phyloP scores from a whole-genome alignment of 2,329 filamentous ascomycete genomes.

The Capronia epimyces region DNA sequence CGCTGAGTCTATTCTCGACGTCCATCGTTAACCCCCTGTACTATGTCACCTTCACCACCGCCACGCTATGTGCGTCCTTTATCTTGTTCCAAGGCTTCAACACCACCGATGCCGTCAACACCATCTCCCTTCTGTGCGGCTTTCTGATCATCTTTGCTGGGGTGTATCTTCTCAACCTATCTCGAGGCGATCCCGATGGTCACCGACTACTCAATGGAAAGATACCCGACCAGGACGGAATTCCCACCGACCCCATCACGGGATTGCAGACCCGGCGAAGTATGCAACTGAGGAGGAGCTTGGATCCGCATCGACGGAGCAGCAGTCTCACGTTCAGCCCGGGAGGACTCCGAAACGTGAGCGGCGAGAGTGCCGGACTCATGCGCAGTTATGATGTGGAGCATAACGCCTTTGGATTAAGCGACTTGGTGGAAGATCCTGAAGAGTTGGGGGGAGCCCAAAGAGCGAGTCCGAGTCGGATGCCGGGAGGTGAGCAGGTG shows the following conservation, averaged over 20 bases:
- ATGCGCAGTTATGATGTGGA: conserved; percentile 90
- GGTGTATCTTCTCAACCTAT: conserved; percentile 94
- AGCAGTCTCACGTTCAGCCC: conserved; percentile 43
- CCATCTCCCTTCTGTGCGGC: conserved; percentile 82
- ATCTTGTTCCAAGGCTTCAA: conserved; percentile 96
- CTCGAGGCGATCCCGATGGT: conserved; percentile 81
- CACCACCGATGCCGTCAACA: conserved; percentile 85
- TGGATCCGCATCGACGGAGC: conserved; percentile 52
- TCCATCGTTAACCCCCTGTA: conserved; percentile 96
- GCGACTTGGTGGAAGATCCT: conserved; percentile 68
- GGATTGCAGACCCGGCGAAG: conserved; percentile 84
- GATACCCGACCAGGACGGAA: conserved; percentile 59
- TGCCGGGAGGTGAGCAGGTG: conserved; percentile 8
- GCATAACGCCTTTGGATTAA: conserved; percentile 67
- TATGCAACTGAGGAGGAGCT: conserved; percentile 76
- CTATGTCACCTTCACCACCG: conserved; percentile 96
- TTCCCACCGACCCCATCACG: conserved; percentile 86
- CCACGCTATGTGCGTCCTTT: conserved; percentile 88
- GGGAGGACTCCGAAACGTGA: conserved; percentile 52
- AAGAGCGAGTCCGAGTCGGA: conserved; percentile 18
- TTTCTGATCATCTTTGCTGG: conserved; percentile 94
- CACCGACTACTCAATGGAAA: conserved; percentile 58
- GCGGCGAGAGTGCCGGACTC: conserved; percentile 60
- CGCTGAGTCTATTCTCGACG: conserved; percentile 89
- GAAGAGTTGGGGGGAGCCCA: conserved; percentile 14